Evolutionary conservation across 345 rosid species (phyloP), one percentile per base, ranked within the genome.

Genomic region (Ailanthus altissimus): DNA sequence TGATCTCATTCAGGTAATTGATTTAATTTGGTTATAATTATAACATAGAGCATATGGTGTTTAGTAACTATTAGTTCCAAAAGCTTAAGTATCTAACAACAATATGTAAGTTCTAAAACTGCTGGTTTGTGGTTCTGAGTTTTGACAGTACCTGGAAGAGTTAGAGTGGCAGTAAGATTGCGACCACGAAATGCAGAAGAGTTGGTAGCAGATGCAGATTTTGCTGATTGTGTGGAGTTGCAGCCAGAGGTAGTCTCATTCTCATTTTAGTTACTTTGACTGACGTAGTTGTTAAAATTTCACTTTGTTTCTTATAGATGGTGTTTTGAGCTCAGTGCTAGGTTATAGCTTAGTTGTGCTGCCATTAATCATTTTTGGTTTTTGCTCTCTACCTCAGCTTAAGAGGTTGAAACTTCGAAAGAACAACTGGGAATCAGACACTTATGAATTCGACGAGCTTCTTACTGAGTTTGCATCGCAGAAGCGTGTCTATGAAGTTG

Each of bases 351-450:
- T 42, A 25, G 64, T 18, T 67, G 40, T 60, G 43, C 42, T 71
- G 71, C 58, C 68, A 4, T 68, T 77, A 45, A 58, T 58, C 38
- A n/a, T 61, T 72, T 61, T 61, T 40, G 25, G 28, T 26, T 21
- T 75, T 69, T 76, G 28, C 56, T 58, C 56, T 58, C 15, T 74
- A 26, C 81, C 23, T 74, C 78, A 96, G 99, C 88, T 92, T 77
- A 91, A 97, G 84, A 88, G 99, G 87, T 85, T 97, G 90, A 97
- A 97, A 83, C 94, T 97, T 38, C 80, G 99, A 82, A 97, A 91
- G 79, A 97, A 97, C 87, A 97, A 97, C 81, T 97, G 99, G 98
- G 98, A 97, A 60, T 82, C 93, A 0, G 99, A 97, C 73, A 97
- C 98, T 28, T 97, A 90, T 61, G 97, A 97, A 85, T 97, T 97